These are phyloP conservation scores for Vaccinium macrocarpon DNA, from an alignment of 148 eudicot species.

Conservation along the genomic window DNA sequence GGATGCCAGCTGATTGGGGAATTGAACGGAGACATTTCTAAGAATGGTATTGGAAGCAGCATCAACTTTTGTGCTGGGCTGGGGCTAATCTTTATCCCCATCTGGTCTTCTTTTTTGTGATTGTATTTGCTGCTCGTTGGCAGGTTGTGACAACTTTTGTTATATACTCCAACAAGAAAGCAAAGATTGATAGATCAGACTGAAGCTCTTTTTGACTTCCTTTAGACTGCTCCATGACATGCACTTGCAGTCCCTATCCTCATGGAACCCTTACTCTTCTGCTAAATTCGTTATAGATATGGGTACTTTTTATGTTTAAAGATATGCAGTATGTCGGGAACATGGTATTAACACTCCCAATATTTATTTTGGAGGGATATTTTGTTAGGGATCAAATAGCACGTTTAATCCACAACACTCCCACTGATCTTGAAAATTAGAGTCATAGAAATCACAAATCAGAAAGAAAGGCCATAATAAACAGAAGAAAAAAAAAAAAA, in stretches of 20 bases:
- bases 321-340: too few relatives aligned
- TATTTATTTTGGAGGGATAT: too few relatives aligned
- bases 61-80: not conserved
- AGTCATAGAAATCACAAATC: too few relatives aligned
- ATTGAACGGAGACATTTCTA: not conserved
- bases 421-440: too few relatives aligned
- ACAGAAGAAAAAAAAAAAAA: too few relatives aligned
- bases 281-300: not conserved
- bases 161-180: not conserved
- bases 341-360: too few relatives aligned
- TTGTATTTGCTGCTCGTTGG: not conserved
- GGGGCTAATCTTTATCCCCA: not conserved
- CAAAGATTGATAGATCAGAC: not conserved
- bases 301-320: not conserved
- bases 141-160: not conserved
- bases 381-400: too few relatives aligned
- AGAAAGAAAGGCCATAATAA: too few relatives aligned
- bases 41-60: not conserved
- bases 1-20: not conserved
- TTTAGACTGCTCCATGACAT: not conserved
- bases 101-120: not conserved
- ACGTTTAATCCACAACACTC: too few relatives aligned
- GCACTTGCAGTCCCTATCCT: not conserved
- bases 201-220: not conserved
- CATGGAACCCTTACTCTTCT: not conserved